phyloP scores from a whole-genome alignment of 768 basidiomycete species.

The Mycena floridula region DNA sequence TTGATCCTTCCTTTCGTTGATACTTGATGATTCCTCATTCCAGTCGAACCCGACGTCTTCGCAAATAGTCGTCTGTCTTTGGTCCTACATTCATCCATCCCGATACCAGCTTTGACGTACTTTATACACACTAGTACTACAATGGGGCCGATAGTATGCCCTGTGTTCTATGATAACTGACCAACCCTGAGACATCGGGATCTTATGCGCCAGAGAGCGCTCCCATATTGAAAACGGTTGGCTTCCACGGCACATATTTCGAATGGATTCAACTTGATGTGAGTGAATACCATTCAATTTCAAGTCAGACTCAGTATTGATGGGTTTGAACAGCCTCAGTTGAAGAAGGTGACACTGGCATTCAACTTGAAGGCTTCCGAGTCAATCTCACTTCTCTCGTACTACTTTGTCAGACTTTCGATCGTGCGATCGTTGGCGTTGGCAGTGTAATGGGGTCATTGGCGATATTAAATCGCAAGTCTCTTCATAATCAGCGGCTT shows the following conservation, averaged over 20 bases:
- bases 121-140: too few relatives aligned
- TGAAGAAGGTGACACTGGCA: too few relatives aligned
- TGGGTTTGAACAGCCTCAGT: too few relatives aligned
- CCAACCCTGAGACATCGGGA: constrained; percentile 8
- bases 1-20: background rate
- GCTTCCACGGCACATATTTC: too few relatives aligned
- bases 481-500: background rate
- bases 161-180: too few relatives aligned
- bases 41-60: constrained; percentile 6
- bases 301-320: background rate
- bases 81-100: background rate
- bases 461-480: background rate
- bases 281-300: too few relatives aligned
- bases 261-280: too few relatives aligned
- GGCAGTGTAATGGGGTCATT: background rate
- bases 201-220: constrained; percentile 11
- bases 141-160: too few relatives aligned
- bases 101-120: background rate
- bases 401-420: constrained; percentile 1
- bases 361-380: too few relatives aligned
- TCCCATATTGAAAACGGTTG: too few relatives aligned
- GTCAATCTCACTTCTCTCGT: background rate
- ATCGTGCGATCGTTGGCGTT: constrained; percentile 3
- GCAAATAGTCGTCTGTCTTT: constrained; percentile 8
- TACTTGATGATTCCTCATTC: background rate